Conservation (phyloP, 495 filamentous ascomycete species). For the Lasiosphaeriaceae sp. region DNA sequence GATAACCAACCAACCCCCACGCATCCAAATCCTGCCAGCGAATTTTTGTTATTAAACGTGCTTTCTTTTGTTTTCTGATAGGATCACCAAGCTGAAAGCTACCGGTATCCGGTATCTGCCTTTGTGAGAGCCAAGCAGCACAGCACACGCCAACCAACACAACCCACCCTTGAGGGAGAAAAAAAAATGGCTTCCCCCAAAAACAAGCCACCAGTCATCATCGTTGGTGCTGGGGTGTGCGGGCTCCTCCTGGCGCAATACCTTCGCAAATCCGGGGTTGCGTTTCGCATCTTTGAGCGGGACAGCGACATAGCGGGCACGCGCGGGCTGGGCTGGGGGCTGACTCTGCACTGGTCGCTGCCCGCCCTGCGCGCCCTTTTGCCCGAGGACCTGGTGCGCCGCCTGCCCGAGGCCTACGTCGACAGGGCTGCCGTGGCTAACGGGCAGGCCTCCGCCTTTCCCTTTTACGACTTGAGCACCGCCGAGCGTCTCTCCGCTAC, state of each 20-base stretch:
- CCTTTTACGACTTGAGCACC: slow-evolving; percentile 52
- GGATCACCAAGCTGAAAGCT: too few species aligned
- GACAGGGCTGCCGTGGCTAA: slow-evolving; percentile 26
- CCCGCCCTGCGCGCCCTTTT: slow-evolving; percentile 47
- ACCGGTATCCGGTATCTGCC: too few species aligned
- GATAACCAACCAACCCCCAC: not conserved
- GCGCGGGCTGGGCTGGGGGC: slow-evolving; percentile 54
- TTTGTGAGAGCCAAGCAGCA: not conserved
- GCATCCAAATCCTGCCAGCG: not conserved
- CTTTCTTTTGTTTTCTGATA: not conserved
- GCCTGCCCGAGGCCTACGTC: slow-evolving; percentile 47
- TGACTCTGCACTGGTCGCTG: slow-evolving; percentile 58
- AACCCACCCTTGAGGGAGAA: not conserved
- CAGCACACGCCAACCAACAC: not conserved
- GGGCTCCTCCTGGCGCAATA: slow-evolving; percentile 58
- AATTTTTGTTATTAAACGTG: not conserved
- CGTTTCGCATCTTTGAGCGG: slow-evolving; percentile 53
- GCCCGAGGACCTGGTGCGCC: slow-evolving; percentile 42
- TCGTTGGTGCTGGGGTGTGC: slow-evolving; percentile 58
- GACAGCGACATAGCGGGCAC: slow-evolving; percentile 42
- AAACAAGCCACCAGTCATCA: slow-evolving; percentile 26
- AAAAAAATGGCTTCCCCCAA: not conserved
- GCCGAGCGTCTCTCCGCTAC: slow-evolving; percentile 38
- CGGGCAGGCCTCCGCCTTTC: slow-evolving; percentile 32
- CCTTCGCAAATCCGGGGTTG: slow-evolving; percentile 38